Base-by-base conservation (phyloP, 2,329 filamentous ascomycete genomes). In the Sporothrix globosa region DNA sequence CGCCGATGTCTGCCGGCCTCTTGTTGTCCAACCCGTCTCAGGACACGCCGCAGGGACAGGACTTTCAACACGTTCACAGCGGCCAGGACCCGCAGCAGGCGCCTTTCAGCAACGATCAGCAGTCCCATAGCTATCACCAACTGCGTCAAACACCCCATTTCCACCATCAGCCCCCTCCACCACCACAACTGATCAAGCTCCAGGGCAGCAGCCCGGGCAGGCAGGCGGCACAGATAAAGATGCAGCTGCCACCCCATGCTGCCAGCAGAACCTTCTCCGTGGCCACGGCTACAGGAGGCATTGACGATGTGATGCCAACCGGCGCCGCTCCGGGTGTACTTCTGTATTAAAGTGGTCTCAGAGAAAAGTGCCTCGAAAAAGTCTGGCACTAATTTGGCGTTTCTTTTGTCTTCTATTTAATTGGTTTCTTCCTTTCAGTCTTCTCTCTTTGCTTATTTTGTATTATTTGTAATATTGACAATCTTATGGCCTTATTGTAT, bases 1-100 rank as follows among this genome's bases (percentile, higher is more conserved):
- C 80, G 72, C 79, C 80, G 70, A 50, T 14, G 27, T 17, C 13
- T 14, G 24, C n/a, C 34, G 61, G 13, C 10, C 53, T 50, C 6
- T 17, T 27, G 41, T 44, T 21, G 34, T 11, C 52, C 9, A n/a
- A 24, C 11, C 54, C 44, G 21, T 19, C 24, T n/a, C 52, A 44
- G 17, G n/a, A 46, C 27, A 14, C 7, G 6, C 68, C 52, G 39
- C 58, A 50, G 17, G 58, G 52, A 5, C 58, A 27, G 48, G 44
- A 21, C 4, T 17, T 24, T 11, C 27, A 19, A 6, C 61, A 21
- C 19, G 10, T n/a, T 6, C 63, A 9, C 11, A 10, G 24, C 2
- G 46, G 46, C 27, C 63, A 52, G 19, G 10, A 34, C 10, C 24
- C 46, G 1, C 63, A 21, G 61, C 46, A 24, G 6, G 21, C 10